Evolutionary conservation across 805 yeast genomes (phyloP).

Genomic region (Yamadazyma kitorensis): DNA sequence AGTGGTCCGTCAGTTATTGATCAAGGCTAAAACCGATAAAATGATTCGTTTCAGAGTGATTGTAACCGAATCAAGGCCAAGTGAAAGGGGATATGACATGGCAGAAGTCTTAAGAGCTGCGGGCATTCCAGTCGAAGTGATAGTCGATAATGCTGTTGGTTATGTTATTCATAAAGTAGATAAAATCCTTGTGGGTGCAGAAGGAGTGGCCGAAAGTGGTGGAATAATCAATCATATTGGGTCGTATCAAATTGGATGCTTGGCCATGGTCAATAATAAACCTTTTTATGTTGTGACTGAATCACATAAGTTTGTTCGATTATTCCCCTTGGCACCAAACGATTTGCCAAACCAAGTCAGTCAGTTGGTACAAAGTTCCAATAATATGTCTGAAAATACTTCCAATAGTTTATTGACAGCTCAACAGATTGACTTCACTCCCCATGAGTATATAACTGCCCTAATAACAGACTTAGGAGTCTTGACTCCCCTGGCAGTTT

Average conservation of each 20-base stretch:
- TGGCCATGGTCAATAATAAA: constrained; percentile 85
- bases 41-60: constrained; percentile 83
- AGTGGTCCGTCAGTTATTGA: constrained; percentile 75
- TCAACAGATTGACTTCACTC: constrained; percentile 79
- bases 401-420: constrained; percentile 23
- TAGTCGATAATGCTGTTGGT: constrained; percentile 93
- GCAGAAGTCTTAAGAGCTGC: constrained; percentile 62
- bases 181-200: constrained; percentile 95
- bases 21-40: constrained; percentile 69
- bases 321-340: constrained; percentile 91
- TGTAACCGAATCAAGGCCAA: constrained; percentile 91
- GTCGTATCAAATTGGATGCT: constrained; percentile 88
- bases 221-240: constrained; percentile 97
- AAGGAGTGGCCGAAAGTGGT: constrained; percentile 98
- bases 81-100: constrained; percentile 70
- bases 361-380: constrained; percentile 20
- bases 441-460: constrained; percentile 94
- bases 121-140: constrained; percentile 83
- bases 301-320: constrained; percentile 91
- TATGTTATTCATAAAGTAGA: constrained; percentile 87
- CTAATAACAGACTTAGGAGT: constrained; percentile 95
- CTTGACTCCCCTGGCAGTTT: constrained; percentile 93
- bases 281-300: constrained; percentile 95
- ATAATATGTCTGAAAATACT: constrained; percentile 13
- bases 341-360: constrained; percentile 64